phyloP scores from a whole-genome alignment of 208 protist genomes.

The Trypanosoma boissoni region DNA sequence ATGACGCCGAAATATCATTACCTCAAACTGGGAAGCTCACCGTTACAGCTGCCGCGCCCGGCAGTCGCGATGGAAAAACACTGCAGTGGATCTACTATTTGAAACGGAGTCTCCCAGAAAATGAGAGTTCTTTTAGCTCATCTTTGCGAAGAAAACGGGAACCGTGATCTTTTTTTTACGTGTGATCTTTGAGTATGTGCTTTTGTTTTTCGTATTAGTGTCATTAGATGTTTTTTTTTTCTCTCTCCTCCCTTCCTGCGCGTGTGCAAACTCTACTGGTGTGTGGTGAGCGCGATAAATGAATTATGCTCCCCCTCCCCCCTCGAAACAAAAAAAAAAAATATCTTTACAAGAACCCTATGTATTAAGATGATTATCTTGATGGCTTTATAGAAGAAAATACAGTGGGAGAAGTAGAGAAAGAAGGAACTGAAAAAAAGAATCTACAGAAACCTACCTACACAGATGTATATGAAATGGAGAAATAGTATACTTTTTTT shows the following conservation, averaged over 20 bases:
- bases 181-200: background rate
- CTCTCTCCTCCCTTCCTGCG: background rate
- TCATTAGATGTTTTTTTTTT: constrained; percentile 2
- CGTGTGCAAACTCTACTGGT: background rate
- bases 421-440: background rate
- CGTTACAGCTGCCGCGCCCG: constrained; percentile 43
- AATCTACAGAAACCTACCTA: too few relatives aligned
- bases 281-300: too few relatives aligned
- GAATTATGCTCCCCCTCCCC: too few relatives aligned
- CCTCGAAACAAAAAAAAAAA: too few relatives aligned
- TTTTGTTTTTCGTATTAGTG: too few relatives aligned
- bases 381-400: background rate
- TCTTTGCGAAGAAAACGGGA: background rate
- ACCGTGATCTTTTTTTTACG: background rate
- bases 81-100: constrained; percentile 91
- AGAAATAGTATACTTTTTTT: too few relatives aligned
- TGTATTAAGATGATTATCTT: too few relatives aligned
- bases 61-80: constrained; percentile 29
- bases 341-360: too few relatives aligned
- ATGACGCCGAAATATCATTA: constrained; percentile 21
- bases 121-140: background rate
- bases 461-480: too few relatives aligned
- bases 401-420: background rate
- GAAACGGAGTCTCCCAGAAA: constrained; percentile 15
- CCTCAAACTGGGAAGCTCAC: constrained; percentile 38